Percentiles rank a stretch among this genome's conserved stretches.
Conservation (phyloP, 352 stramenopile species). For the Pythium aquatile region DNA sequence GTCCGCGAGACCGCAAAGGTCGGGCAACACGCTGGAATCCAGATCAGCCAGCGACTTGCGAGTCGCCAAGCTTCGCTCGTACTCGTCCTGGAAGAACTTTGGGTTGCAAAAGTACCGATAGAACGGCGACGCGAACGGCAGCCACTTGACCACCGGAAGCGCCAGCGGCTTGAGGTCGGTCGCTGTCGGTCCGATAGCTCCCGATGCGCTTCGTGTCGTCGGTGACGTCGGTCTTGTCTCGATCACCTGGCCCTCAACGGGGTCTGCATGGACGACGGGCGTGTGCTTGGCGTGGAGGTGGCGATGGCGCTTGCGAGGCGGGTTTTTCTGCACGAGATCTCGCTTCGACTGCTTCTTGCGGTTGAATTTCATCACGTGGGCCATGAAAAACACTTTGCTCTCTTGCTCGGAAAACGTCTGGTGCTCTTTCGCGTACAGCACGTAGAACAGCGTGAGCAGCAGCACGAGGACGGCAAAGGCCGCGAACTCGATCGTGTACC, state of each 20-base stretch:
- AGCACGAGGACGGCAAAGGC: slow-evolving; percentile 18
- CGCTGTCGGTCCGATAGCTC: not conserved
- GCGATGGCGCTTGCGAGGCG: slow-evolving; percentile 16
- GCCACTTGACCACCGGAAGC: slow-evolving; percentile 15
- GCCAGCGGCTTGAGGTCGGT: slow-evolving; percentile 5
- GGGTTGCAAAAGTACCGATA: slow-evolving; percentile 25
- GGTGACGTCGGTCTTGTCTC: not conserved
- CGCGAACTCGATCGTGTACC: slow-evolving; percentile 15
- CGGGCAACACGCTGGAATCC: not conserved
- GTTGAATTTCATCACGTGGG: slow-evolving; percentile 33
- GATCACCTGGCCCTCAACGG: not conserved
- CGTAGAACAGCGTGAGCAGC: slow-evolving; percentile 27
- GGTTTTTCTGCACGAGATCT: slow-evolving; percentile 21
- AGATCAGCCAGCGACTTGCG: not conserved
- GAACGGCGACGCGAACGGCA: slow-evolving; percentile 19
- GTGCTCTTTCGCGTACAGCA: slow-evolving; percentile 26
- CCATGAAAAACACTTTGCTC: slow-evolving; percentile 34
- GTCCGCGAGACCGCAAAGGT: not conserved
- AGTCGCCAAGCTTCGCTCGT: slow-evolving; percentile 9
- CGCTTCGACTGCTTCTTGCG: slow-evolving; percentile 11
- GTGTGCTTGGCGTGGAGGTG: slow-evolving; percentile 18
- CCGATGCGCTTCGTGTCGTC: not conserved
- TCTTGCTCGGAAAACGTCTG: slow-evolving; percentile 37
- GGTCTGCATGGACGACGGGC: slow-evolving; percentile 19
- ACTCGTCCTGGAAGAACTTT: slow-evolving; percentile 22